Base-by-base conservation (phyloP, 345 rosid genomes). In the Durio zibethinus region DNA sequence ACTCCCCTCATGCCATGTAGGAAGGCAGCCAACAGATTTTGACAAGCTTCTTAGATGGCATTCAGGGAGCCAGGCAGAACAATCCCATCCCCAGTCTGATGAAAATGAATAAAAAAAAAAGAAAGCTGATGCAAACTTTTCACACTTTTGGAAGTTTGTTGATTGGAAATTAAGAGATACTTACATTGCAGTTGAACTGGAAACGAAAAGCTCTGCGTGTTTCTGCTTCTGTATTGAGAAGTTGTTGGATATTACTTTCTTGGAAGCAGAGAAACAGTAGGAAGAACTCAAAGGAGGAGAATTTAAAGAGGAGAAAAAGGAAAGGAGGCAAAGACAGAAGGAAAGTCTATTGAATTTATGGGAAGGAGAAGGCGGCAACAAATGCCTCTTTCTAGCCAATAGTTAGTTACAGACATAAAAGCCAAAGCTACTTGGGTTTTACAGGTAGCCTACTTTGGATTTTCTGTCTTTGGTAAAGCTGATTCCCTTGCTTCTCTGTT, bases 21-120 rank as follows among this genome's bases (percentile, higher is more conserved):
- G 78, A 83, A 82, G 79, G 62, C 53, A 72, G 86, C 83, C 86
- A 81, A 79, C 81, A 52, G 60, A 66, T 25, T 77, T 73, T 79
- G 85, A 9, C 81, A 78, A 75, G 82, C 87, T 84, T 75, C 86
- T 73, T 73, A 87, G 70, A 77, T 87, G 90, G 90, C 90, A 87
- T 87, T 79, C 90, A 87, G 90, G 90, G 90, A 87, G 90, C 90
- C 90, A 87, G 90, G 88, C 90, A 85, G 87, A 61, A 23, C 76
- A 35, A 52, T 5, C 42, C 31, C 74, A 48, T 29, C 1, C 11
- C 43, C 21, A 29, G 10, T 2, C 8, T 48, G 11, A 63, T 63
- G n/a, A 0, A 25, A 10, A 61, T 4, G 33, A 25, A 6, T 5
- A 0, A 3, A 12, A 25, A 20, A 27, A 38, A 4, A 38, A 38